Base-by-base conservation (phyloP, 2,329 filamentous ascomycete species). In the Xylaria polymorpha region DNA sequence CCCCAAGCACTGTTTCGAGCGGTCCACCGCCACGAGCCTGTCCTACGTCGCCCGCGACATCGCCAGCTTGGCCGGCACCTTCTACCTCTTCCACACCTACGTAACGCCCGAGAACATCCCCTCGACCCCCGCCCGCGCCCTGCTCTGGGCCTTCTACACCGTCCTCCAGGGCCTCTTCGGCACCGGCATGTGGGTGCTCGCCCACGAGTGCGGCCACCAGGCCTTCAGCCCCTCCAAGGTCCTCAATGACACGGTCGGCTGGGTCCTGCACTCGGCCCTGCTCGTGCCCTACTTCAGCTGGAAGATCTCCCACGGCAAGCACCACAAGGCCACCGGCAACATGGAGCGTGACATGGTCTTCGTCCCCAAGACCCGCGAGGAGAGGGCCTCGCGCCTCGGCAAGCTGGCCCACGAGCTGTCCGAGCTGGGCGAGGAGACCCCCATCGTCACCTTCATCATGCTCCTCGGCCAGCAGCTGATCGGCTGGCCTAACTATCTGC, bases 271-370 rank as follows among this genome's bases (percentile, higher is more conserved):
- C 85, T 97, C 94, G 44, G 82, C 90, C 53, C 89, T 98, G 46
- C 86, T 98, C 66, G 95, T 99, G 58, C 96, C 96, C 25, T 99
- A 98, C 86, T 99, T 98, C 86, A 97, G 94, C 80, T 99, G 96
- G 96, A 97, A 99, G 85, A 94, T 98, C 83, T 97, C 94, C 74
- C 96, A 99, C 85, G 92, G 94, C 85, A 97, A 97, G 90, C 96
- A 99, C 86, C 96, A 99, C 92, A 98, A 98, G 88, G 94, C 94
- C 73, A 99, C 96, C 46, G 96, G 94, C 77, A 90, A 99, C 87
- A 91, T 99, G 84, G 94, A 97, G 84, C 93, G 95, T 75, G 96
- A 99, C 83, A 99, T 99, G 96, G 96, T 98, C 72, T 98, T 98
- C 80, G 87, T 98, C n/a, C 96, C 96, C 69, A 93, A 93, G 83